A percentile compares a stretch with the other conserved stretches of the same genome.
Conservation (phyloP, 2,329 filamentous ascomycete genomes). For the Ascochyta viciae-villosae region DNA sequence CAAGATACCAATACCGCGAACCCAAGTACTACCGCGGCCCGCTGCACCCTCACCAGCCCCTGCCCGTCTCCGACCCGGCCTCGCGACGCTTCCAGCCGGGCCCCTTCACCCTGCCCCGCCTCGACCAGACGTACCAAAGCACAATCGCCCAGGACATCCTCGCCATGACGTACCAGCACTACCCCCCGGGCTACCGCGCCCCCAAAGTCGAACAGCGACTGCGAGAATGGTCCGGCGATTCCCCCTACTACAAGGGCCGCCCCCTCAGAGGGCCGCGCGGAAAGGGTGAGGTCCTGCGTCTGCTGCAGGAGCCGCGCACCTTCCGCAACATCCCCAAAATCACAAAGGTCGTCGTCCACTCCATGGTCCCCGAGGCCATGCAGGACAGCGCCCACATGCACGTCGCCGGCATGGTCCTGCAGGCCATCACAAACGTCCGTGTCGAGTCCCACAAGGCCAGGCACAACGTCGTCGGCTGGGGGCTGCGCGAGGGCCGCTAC, state of each 20-base stretch:
- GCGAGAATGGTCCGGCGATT: conserved; percentile 85
- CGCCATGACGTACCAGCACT: conserved; percentile 86
- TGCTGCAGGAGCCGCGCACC: conserved; percentile 71
- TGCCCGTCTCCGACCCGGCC: conserved; percentile 81
- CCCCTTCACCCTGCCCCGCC: conserved; percentile 85
- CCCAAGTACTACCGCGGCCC: conserved; percentile 95
- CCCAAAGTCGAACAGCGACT: conserved; percentile 69
- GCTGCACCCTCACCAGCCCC: conserved; percentile 89
- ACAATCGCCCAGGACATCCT: conserved; percentile 88
- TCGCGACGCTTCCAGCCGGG: conserved; percentile 90
- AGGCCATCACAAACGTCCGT: conserved; percentile 82
- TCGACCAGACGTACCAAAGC: conserved; percentile 88
- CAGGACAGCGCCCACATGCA: conserved; percentile 78
- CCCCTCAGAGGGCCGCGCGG: conserved; percentile 85
- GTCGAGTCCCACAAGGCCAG: conserved; percentile 74
- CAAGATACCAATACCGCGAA: conserved; percentile 90
- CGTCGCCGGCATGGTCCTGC: conserved; percentile 81
- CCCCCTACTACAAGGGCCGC: conserved; percentile 93
- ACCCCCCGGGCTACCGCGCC: conserved; percentile 74
- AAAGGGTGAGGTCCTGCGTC: conserved; percentile 70
- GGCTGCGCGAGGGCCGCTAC: conserved; percentile 72
- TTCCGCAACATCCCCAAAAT: conserved; percentile 88
- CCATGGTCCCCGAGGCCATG: conserved; percentile 71
- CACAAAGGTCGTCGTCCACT: conserved; percentile 80
- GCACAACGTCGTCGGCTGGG: conserved; percentile 76